A percentile compares a stretch with the other conserved stretches of the same genome.
Conservation (phyloP, 2,329 filamentous ascomycete species). For the Neonectria faginata region DNA sequence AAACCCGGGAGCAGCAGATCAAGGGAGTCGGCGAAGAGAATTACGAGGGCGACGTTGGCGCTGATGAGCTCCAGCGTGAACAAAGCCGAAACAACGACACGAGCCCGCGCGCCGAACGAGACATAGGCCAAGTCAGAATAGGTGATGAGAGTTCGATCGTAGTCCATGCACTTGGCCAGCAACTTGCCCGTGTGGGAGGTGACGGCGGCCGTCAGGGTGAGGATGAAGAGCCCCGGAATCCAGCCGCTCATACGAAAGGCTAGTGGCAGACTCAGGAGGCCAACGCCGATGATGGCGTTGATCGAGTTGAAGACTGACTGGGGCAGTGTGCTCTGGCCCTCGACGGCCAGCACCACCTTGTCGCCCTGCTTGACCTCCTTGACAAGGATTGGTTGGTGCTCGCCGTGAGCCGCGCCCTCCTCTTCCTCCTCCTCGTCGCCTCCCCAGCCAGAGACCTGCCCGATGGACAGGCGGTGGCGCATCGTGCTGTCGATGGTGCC, state of each 20-base stretch:
- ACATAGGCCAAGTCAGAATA: constrained; percentile 95
- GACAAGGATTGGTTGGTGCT: constrained; percentile 82
- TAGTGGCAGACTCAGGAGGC: constrained; percentile 87
- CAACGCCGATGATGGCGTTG: constrained; percentile 91
- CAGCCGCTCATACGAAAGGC: constrained; percentile 90
- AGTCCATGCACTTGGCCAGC: constrained; percentile 87
- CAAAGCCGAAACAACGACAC: constrained; percentile 83
- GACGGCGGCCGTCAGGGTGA: constrained; percentile 78
- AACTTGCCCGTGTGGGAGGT: constrained; percentile 90
- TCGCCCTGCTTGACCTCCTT: constrained; percentile 92
- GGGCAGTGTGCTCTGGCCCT: constrained; percentile 93
- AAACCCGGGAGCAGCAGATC: constrained; percentile 80
- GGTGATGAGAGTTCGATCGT: constrained; percentile 86
- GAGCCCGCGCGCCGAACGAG: constrained; percentile 85
- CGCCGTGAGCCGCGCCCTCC: constrained; percentile 61
- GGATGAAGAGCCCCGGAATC: constrained; percentile 82
- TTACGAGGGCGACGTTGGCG: constrained; percentile 88
- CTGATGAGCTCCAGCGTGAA: constrained; percentile 90
- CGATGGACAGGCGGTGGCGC: constrained; percentile 60
- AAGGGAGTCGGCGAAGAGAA: constrained; percentile 94
- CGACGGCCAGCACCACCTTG: constrained; percentile 83
- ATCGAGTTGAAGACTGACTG: constrained; percentile 98
- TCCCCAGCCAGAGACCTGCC: constrained; percentile 48
- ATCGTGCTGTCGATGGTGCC: constrained; percentile 60
- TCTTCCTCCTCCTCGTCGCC: constrained; percentile 48